Conservation (phyloP, 805 yeast species). For the Ogataea sp. region DNA sequence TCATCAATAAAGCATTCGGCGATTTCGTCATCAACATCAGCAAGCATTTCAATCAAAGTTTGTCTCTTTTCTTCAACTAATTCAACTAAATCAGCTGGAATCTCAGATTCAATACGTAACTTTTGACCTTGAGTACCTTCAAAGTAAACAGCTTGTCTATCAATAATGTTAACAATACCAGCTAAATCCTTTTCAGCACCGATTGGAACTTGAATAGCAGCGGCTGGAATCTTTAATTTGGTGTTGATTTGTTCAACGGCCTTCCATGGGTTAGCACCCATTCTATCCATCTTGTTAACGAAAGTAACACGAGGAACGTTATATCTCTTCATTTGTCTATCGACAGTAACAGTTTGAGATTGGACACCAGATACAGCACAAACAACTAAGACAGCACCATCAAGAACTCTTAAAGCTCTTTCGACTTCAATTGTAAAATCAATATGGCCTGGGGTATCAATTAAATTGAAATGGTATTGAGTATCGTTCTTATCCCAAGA, state of each 20-base stretch:
- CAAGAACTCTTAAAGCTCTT: slow-evolving; percentile 94
- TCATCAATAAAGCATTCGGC: slow-evolving; percentile 92
- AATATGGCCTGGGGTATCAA: slow-evolving; percentile 98
- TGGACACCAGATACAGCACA: slow-evolving; percentile 99
- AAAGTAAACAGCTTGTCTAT: slow-evolving; percentile 79
- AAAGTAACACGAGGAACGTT: slow-evolving; percentile 95
- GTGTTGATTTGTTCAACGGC: slow-evolving; percentile 86
- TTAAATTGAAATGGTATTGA: slow-evolving; percentile 82
- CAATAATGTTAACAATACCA: slow-evolving; percentile 90
- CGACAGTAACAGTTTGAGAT: slow-evolving; percentile 97
- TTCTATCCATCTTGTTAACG: slow-evolving; percentile 97
- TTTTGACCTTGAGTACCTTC: slow-evolving; percentile 88
- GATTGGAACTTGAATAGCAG: slow-evolving; percentile 96
- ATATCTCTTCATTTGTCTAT: slow-evolving; percentile 97
- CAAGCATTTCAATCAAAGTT: slow-evolving; percentile 81
- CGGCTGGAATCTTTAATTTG: slow-evolving; percentile 89
- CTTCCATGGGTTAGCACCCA: slow-evolving; percentile 97
- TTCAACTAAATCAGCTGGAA: slow-evolving; percentile 76
- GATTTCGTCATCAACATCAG: slow-evolving; percentile 97
- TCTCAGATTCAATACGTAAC: slow-evolving; percentile 46
- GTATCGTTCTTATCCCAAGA: slow-evolving; percentile 76
- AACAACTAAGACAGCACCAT: slow-evolving; percentile 96
- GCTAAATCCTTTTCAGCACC: slow-evolving; percentile 80
- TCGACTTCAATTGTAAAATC: slow-evolving; percentile 99
- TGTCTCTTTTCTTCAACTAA: slow-evolving; percentile 88